These are phyloP conservation scores for Corylus americana DNA, from an alignment of 306 rosid genomes.

Conservation along the genomic window DNA sequence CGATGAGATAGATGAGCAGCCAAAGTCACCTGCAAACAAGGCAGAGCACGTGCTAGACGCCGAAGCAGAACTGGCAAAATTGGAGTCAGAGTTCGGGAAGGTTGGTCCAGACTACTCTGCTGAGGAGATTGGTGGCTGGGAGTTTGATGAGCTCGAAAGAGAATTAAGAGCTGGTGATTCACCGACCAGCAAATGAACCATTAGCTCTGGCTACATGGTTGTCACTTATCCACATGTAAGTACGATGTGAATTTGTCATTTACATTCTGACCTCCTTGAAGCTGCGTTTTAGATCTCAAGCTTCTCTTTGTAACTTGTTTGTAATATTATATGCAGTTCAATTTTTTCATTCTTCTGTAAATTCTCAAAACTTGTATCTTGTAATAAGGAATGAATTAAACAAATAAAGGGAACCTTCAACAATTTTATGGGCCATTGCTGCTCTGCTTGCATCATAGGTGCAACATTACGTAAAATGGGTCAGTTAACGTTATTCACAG, in stretches of 20 bases:
- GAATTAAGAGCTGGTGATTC: conserved; percentile 66
- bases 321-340: conserved; percentile 39
- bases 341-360: conserved; percentile 69
- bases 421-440: conserved; percentile 16
- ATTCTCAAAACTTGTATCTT: conserved; percentile 40
- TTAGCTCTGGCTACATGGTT: conserved; percentile 21
- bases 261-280: conserved; percentile 28
- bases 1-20: conserved; percentile 35
- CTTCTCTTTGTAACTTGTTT: conserved; percentile 47
- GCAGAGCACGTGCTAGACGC: conserved; percentile 52
- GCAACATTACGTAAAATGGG: conserved; percentile 2
- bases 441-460: not conserved
- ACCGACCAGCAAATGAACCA: conserved; percentile 32
- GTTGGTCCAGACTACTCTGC: conserved; percentile 70
- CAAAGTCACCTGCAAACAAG: conserved; percentile 41
- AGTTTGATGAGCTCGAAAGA: conserved; percentile 94
- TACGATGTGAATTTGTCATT: conserved; percentile 33
- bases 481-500: not conserved
- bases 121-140: conserved; percentile 93
- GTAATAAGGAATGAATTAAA: conserved; percentile 26
- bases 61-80: conserved; percentile 83
- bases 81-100: conserved; percentile 89
- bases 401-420: conserved; percentile 21
- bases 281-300: conserved; percentile 28
- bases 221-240: conserved; percentile 38